Evolutionary conservation across 2,329 filamentous ascomycete species (phyloP), one percentile per base, ranked within the genome.

Genomic region (Balansia obtecta): DNA sequence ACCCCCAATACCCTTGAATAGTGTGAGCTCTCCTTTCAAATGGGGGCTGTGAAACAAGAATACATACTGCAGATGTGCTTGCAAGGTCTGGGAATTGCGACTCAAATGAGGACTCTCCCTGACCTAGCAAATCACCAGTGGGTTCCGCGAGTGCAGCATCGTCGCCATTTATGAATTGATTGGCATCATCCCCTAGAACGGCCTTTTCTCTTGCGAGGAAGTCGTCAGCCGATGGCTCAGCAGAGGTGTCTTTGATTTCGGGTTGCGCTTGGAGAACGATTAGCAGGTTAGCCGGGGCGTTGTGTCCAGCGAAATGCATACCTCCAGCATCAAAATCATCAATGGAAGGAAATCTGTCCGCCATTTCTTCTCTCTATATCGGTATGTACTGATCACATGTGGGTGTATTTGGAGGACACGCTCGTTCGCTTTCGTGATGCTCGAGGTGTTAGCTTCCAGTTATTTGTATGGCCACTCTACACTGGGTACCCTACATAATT

Each of bases 131-230:
- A 57, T 86, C 85, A 55, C 84, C 81, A 49, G 72, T 76, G 56
- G 80, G 73, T 59, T 85, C 82, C 56, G 76, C 77, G 50, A 81
- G 76, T 40, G 80, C 76, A 52, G 77, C 73, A 64, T 95, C 88
- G 62, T 84, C 82, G 54, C 81, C 77, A 33, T 86, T 86, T 55
- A 85, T 77, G 68, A 98, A 98, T 72, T 90, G 86, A 60, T 89
- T 80, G 53, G 93, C 93, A 67, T 97, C 93, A 56, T 95, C 93
- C 57, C 93, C 93, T 8, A 98, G 81, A 16, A 85, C 70, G 54
- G 89, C 93, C 63, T 89, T 88, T 72, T 98, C 93, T 58, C 91
- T 87, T 55, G 87, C 83, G 46, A 97, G 80, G 67, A 98, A 97
- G 69, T 95, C 88, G 62, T 88, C 82, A 55, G 79, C 75, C 33